Evolutionary conservation across 2,329 filamentous ascomycete genomes (phyloP).

Genomic region (Ustilaginoidea virens): DNA sequence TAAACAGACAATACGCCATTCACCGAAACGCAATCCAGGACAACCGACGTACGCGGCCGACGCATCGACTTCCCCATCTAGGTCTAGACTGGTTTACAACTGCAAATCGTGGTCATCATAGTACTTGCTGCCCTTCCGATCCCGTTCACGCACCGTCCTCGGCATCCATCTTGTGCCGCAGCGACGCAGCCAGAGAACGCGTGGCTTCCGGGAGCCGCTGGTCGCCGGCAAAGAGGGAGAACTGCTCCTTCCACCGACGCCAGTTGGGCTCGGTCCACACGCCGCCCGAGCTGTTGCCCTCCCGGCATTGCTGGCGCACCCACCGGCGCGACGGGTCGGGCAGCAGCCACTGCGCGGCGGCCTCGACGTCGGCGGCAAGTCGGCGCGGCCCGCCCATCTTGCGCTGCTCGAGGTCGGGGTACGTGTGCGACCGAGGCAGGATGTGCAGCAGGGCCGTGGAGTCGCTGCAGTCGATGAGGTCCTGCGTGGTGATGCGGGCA

Average conservation of each 20-base stretch:
- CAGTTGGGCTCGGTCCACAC: conserved; percentile 4
- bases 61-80: no score
- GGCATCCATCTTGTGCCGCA: conserved; percentile 3
- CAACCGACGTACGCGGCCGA: no score
- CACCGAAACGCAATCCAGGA: no score
- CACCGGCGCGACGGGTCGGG: conserved; percentile 1
- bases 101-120: no score
- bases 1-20: no score
- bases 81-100: no score
- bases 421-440: conserved; percentile 3
- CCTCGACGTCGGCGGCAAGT: conserved; percentile 5
- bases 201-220: conserved; percentile 3
- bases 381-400: conserved; percentile 3
- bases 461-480: conserved; percentile 5
- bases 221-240: conserved; percentile 4
- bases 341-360: conserved; percentile 5
- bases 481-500: conserved; percentile 3
- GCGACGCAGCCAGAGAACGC: conserved; percentile 2
- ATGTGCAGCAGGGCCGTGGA: conserved; percentile 4
- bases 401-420: conserved; percentile 4
- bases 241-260: conserved; percentile 4
- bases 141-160: no score
- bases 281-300: background rate
- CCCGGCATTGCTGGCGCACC: conserved; percentile 3
- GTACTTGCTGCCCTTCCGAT: no score